phyloP scores from a whole-genome alignment of 1,139 yeast species.

The Casaregolazyma lundiana region DNA sequence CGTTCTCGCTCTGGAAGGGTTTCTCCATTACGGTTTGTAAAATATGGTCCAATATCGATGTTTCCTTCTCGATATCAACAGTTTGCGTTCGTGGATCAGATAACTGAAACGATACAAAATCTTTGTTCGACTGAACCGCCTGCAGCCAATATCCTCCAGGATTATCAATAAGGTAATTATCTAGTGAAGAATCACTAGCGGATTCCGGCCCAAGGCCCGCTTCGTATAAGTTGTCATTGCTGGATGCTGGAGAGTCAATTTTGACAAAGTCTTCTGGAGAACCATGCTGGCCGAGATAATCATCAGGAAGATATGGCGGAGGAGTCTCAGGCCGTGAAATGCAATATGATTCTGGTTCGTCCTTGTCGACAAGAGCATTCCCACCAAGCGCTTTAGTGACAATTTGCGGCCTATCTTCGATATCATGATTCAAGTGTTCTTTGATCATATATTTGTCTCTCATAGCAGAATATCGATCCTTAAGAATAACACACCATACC shows the following conservation, averaged over 20 bases:
- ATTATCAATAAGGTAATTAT: conserved; percentile 8
- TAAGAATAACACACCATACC: conserved; percentile 35
- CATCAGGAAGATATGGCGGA: conserved; percentile 26
- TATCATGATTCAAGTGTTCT: conserved; percentile 1
- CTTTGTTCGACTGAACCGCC: conserved; percentile 15
- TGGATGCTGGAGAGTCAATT: conserved; percentile 1
- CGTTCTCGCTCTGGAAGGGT: conserved; percentile 5
- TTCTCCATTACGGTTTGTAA: conserved; percentile 55
- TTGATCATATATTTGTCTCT: not conserved
- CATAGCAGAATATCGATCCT: conserved; percentile 27
- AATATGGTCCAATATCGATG: conserved; percentile 80
- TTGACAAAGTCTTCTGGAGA: conserved; percentile 5
- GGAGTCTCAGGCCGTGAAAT: conserved; percentile 27
- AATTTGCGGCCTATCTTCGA: not conserved
- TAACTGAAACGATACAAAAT: conserved; percentile 13
- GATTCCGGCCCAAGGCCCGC: not conserved
- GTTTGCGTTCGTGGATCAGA: conserved; percentile 10
- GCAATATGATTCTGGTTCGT: not conserved
- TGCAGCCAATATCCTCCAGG: conserved; percentile 20
- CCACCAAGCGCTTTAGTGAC: not conserved
- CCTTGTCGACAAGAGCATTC: not conserved
- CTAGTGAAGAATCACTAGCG: not conserved
- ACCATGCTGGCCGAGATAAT: conserved; percentile 17
- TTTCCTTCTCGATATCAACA: conserved; percentile 33
- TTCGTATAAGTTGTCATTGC: conserved; percentile 2